Evolutionary conservation across 2,329 filamentous ascomycete species (phyloP), one percentile per base, ranked within the genome.

Genomic region (Epichloe uncinata): DNA sequence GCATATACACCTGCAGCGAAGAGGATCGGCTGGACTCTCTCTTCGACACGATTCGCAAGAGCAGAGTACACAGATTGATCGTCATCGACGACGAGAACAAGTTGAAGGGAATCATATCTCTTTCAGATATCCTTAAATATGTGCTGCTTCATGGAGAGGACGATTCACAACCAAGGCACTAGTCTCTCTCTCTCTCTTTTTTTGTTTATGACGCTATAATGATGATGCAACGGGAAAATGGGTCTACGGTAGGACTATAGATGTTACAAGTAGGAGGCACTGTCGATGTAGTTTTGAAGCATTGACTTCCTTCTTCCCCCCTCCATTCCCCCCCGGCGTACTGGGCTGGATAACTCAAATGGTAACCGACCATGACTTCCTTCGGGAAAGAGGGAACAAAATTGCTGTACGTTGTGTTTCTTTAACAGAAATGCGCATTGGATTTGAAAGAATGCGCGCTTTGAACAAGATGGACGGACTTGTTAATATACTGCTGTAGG

Each of bases 111-210:
- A 81, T 98, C 50, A 82, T 98, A 53, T 96, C 90, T 6, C 74
- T 98, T 49, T 97, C 91, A 52, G 93, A 98, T 68, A 96, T 98
- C 57, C 78, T 98, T 57, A 89, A 95, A 61, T 96, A 98, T 64
- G 87, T 96, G 48, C 74, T 98, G 55, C 74, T 95, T 20, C 78
- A 87, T 58, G 87, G 87, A 48, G 84, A 87, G 61, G 82, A 80
- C 57, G 75, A 81, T 30, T 55, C 55, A 51, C 26, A 48, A 18
- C 18, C 30, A 22, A 44, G 42, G 33, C 33, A 42, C 7, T 26
- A 44, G 43, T 40, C 9, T 40, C n/a, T n/a, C n/a, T n/a, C n/a
- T n/a, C n/a, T n/a, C n/a, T n/a, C n/a, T n/a, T n/a, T n/a, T n/a
- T n/a, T n/a, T n/a, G n/a, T n/a, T n/a, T n/a, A 51, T 35, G 16